A percentile compares a stretch with the other conserved stretches of the same genome.
Evolutionary conservation across 2,329 filamentous ascomycete species (phyloP).

Genomic region (Neonectria punicea): DNA sequence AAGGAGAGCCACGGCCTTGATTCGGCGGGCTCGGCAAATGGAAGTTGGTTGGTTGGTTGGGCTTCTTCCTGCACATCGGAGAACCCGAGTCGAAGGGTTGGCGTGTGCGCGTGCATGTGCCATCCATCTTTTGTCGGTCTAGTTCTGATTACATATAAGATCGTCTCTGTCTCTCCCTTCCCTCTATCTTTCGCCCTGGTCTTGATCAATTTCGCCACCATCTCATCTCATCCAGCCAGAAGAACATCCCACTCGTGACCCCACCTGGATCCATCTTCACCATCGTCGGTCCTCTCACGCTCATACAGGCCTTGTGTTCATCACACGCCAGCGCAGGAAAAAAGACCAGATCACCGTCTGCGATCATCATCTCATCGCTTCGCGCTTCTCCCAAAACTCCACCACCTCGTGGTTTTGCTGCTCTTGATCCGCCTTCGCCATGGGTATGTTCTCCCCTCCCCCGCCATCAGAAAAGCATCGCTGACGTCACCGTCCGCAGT

Average conservation of each 20-base stretch:
- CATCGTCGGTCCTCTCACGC: not conserved
- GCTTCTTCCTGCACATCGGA: not conserved
- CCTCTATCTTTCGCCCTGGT: conserved; percentile 1
- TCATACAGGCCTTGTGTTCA: not conserved
- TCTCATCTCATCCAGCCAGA: conserved; percentile 6
- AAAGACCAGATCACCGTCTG: not conserved
- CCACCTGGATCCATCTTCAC: conserved; percentile 26
- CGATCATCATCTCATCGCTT: conserved; percentile 5
- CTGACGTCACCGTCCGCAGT: conserved; percentile 41
- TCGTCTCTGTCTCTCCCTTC: conserved; percentile 24
- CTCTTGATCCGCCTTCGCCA: conserved; percentile 19
- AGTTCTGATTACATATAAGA: conserved; percentile 37
- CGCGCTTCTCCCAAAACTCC: conserved; percentile 13
- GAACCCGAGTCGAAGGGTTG: not conserved
- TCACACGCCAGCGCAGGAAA: not conserved
- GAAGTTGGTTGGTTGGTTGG: not conserved
- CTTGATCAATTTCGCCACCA: conserved; percentile 15
- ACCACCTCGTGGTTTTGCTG: conserved; percentile 17
- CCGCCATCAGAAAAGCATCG: conserved; percentile 26
- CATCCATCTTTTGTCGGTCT: conserved; percentile 2
- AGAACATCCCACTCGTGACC: conserved; percentile 22
- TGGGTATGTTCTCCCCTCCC: conserved; percentile 37
- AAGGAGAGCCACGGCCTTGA: not conserved
- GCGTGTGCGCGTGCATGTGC: conserved; percentile 12
- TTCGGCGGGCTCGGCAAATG: not conserved